Base-by-base conservation (phyloP, 1,284 basidiomycete species). In the Mycena sp. region DNA sequence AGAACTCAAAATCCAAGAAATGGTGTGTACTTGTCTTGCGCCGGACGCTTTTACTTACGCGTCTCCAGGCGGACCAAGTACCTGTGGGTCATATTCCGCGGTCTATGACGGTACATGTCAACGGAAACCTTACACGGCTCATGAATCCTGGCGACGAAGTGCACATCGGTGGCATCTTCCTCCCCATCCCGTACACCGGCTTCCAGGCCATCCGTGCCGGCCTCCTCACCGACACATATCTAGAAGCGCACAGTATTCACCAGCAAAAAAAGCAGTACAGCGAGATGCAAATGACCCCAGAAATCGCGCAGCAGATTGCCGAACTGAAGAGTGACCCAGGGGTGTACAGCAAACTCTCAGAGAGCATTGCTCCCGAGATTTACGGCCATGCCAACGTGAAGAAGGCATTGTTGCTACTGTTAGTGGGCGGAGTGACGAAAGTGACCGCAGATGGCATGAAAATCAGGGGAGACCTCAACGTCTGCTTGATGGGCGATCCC, bases 401-500 rank as follows among this genome's bases (percentile, higher is more conserved):
- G 78, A 99, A 99, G 77, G 97, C 96, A 2, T 81, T 99, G n/a
- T 80, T 99, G 12, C 80, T 99, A 4, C 82, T 99, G 2, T 86
- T 99, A 11, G 94, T 99, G 25, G 98, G 98, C 23, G 98, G 98
- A 49, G 96, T 97, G 1, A 96, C 93, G 58, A 99, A 99, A 80
- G 84, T 87, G 19, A 94, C 97, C 75, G 94, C 93, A 7, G 98
- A 99, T 74, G 98, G 98, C 5, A 96, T 99, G 95, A 98, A 95
- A 80, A 99, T 99, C 71, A 87, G 98, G 74, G 98, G 98, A 26
- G 98, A 99, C 77, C 85, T 99, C 79, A 99, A 99, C 72, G 85
- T 99, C 25, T 99, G 98, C 78, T 80, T 99, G 50, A 99, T 99
- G 98, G 98, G 98, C 72, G 98, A 99, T 79, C 98, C 98, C 52